Conservation (phyloP, 169 alveolate genomes). For the Eimeria tenella region DNA sequence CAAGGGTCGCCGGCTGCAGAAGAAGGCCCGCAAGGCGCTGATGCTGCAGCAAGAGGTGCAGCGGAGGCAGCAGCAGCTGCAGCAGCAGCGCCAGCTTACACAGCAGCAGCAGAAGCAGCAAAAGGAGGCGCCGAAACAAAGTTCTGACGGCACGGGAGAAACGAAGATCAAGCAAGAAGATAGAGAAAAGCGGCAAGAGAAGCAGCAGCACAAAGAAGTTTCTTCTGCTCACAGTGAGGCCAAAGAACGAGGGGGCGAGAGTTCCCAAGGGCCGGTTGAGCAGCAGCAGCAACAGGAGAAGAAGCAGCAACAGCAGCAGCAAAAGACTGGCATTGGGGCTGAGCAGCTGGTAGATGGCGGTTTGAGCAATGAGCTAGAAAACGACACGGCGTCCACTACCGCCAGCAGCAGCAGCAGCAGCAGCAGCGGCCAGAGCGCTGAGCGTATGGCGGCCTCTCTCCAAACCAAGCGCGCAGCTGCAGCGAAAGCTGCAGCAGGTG, state of each 20-base stretch:
- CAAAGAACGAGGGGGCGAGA: constrained; percentile 30
- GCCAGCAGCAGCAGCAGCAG: constrained; percentile 38
- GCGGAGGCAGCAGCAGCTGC: constrained; percentile 58
- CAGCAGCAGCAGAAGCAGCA: constrained; percentile 30
- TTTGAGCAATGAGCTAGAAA: background rate
- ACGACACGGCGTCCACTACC: background rate
- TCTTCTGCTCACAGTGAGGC: background rate
- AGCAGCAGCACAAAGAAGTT: constrained; percentile 6
- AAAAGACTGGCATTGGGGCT: background rate
- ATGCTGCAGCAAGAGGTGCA: constrained; percentile 40
- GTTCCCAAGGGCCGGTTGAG: constrained; percentile 23
- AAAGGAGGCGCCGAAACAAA: background rate
- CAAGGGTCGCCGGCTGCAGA: constrained; percentile 53
- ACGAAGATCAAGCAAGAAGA: background rate
- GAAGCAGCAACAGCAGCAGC: background rate
- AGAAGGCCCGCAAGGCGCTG: constrained; percentile 57
- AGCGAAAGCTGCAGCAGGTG: background rate
- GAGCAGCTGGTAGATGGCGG: background rate
- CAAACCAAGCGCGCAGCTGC: background rate
- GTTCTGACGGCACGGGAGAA: background rate
- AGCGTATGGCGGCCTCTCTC: too few species aligned
- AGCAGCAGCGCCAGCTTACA: constrained; percentile 44
- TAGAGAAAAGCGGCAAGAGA: background rate
- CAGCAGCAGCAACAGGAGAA: constrained; percentile 42
- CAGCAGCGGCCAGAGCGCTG: constrained; percentile 19